Percentiles rank a stretch among this genome's conserved stretches.
Evolutionary conservation across 2,329 filamentous ascomycete species (phyloP).

Genomic region (Drechslera avenae): DNA sequence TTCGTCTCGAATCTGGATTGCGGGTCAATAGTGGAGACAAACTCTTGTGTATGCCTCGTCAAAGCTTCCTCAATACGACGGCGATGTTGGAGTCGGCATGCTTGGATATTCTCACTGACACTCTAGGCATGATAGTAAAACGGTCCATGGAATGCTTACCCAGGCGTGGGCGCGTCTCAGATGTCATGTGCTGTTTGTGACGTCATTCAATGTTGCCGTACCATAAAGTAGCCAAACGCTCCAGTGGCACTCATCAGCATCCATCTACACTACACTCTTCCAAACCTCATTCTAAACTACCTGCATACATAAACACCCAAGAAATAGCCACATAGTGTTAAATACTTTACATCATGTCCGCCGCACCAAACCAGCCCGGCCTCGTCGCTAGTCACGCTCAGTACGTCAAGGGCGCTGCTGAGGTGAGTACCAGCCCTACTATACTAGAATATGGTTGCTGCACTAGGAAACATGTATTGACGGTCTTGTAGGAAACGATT

Average conservation of each 20-base stretch:
- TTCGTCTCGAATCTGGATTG: too few species aligned
- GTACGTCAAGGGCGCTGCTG: slow-evolving; percentile 70
- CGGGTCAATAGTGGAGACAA: too few species aligned
- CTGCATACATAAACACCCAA: background rate
- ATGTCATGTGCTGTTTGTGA: slow-evolving; percentile 13
- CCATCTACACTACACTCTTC: background rate
- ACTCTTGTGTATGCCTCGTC: too few species aligned
- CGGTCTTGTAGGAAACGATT: slow-evolving; percentile 57
- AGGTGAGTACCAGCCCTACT: slow-evolving; percentile 53
- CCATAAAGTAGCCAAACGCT: slow-evolving; percentile 5
- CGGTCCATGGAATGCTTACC: slow-evolving; percentile 3
- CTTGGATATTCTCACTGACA: too few species aligned
- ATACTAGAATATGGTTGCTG: background rate
- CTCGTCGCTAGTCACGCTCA: slow-evolving; percentile 69
- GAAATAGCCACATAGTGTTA: background rate
- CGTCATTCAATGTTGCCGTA: slow-evolving; percentile 7
- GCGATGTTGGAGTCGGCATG: too few species aligned
- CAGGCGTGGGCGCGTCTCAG: slow-evolving; percentile 8
- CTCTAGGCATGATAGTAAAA: background rate
- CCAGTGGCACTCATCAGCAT: background rate
- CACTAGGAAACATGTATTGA: slow-evolving; percentile 1
- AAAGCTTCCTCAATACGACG: too few species aligned
- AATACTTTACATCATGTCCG: slow-evolving; percentile 26
- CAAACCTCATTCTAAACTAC: background rate
- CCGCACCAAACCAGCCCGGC: slow-evolving; percentile 55